Base-by-base conservation (phyloP, 73 alveolate genomes). In the Stentor roeselii region DNA sequence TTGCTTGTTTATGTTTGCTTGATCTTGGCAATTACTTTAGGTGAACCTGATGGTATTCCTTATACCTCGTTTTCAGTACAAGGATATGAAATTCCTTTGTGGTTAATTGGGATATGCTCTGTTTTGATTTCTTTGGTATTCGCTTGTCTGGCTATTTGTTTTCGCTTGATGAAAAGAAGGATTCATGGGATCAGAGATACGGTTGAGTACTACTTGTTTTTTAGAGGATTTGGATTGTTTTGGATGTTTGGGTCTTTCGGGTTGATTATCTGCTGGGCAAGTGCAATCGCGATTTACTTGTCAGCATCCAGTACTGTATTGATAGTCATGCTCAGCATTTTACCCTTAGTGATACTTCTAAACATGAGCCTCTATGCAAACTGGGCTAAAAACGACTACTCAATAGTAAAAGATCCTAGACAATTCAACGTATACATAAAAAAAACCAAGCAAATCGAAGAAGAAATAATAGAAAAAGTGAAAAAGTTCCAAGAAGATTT, bases 301-400 rank as follows among this genome's bases (percentile, higher is more conserved):
- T 42, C 85, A 2, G 59, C 95, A 35, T 58, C 60, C 15, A 61
- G 75, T 11, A 35, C 36, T 11, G 3, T 78, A 27, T 59, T 36
- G 32, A 67, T 82, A 61, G 60, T 87, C 1, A 39, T 90, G 3
- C 84, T 89, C 59, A 35, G 86, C 14, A 75, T 90, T 39, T 85
- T 75, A 30, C 89, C 92, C 30, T 36, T 87, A 61, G 32, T 60
- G 27, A 27, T 90, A 4, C 32, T 78, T 11, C 15, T 59, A 3
- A 50, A 82, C 78, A 36, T 76, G 39, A 83, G 82, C 82, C 82
- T 87, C 31, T 90, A 86, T 85, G 34, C 78, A 11, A 84, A 87
- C 58, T 90, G 80, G 59, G 88, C 78, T 38, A 75, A 40, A 78
- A 90, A 90, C 76, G 95, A 90, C 87, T 86, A 78, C 75, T 77